These are phyloP conservation scores for Aspergillus aculeatus DNA, from an alignment of 2,329 filamentous ascomycete genomes.

Conservation along the genomic window DNA sequence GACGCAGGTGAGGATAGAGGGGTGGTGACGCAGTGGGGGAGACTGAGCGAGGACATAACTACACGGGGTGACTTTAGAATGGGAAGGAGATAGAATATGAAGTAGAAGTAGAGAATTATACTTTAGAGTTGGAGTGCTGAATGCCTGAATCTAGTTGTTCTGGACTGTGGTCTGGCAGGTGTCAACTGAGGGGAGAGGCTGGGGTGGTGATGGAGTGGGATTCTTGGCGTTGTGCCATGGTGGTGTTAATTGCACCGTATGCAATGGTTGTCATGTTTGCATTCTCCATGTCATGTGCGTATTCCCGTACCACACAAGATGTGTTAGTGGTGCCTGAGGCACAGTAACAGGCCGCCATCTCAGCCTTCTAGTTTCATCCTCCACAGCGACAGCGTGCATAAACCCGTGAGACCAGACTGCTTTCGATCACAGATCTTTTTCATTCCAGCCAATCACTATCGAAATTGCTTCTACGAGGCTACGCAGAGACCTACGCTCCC, in stretches of 20 bases:
- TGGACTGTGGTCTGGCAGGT: not conserved
- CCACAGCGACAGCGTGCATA: no score
- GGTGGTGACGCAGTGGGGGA: not conserved
- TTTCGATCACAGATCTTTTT: no score
- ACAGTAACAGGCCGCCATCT: not conserved
- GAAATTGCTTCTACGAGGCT: no score
- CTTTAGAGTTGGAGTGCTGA: no score
- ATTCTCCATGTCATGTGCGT: not conserved
- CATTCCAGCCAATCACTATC: no score
- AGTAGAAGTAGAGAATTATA: no score
- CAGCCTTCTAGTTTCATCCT: no score
- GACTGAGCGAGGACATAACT: not conserved
- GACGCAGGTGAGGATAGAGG: not conserved
- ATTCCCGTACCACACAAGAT: not conserved
- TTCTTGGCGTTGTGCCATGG: not conserved
- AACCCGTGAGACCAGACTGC: no score
- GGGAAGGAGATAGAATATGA: not conserved
- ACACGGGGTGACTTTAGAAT: not conserved
- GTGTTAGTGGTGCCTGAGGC: not conserved
- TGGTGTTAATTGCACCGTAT: not conserved
- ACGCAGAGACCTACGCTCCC: no score
- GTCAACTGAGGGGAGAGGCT: not conserved
- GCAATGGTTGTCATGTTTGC: not conserved
- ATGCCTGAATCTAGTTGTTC: no score
- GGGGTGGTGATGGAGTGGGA: not conserved